Base-by-base conservation (phyloP, 2,329 filamentous ascomycete genomes). In the Cordyceps cateniannulata region DNA sequence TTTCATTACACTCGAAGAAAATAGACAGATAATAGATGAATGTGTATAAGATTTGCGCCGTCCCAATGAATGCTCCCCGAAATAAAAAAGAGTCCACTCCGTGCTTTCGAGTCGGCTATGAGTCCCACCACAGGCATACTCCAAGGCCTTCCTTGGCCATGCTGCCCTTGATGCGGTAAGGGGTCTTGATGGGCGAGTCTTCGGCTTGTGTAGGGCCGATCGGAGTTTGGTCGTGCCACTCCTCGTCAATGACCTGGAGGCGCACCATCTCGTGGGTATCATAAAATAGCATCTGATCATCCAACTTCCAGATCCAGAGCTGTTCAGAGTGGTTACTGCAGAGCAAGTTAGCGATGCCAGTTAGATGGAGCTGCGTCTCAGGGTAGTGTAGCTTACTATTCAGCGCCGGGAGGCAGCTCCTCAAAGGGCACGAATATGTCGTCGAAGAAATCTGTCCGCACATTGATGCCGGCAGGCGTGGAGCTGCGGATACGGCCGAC, bases 371-470 rank as follows among this genome's bases (percentile, higher is more conserved):
- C 48, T 3, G 9, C 7, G 44, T 20, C 6, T n/a, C n/a, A n/a
- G n/a, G 16, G 47, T 29, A 3, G 47, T 14, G 24, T 44, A 20
- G 66, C 86, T 76, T 75, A 92, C 88, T 90, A 96, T 70, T 85
- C 82, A 27, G 87, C 85, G n/a, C 85, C 86, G 29, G 89, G 85
- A 44, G 92, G 89, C 4, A 96, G 80, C 65, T 90, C 85, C 60
- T 86, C 82, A 40, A 84, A 85, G 1, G 84, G 91, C 64, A 98
- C 85, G 62, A 91, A 88, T 35, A 99, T 91, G 65, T 98, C 93
- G 67, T 93, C 90, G 67, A 97, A 99, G 73, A 99, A 99, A 64
- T 96, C 91, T 4, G 93, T 88, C 53, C 87, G 86, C 62, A 98
- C 81, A 68, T 86, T 85, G 68, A 96, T 91, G 42, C 90, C 92